Evolutionary conservation across 2,329 filamentous ascomycete species (phyloP).

Genomic region (Clonostachys rhizophaga): DNA sequence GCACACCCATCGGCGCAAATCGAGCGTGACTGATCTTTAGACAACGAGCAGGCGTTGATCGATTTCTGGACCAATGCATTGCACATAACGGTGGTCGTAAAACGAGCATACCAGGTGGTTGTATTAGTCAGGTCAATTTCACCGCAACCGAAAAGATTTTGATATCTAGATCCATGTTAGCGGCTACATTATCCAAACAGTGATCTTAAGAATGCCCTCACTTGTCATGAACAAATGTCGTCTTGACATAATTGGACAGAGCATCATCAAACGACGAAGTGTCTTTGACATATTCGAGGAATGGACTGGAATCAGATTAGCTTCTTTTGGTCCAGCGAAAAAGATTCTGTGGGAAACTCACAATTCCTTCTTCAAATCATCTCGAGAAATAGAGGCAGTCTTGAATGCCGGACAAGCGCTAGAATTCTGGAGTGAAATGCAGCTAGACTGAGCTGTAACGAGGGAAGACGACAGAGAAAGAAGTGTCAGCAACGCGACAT

Average conservation of each 20-base stretch:
- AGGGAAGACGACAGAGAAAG: slow-evolving; percentile 12
- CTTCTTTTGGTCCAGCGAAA: background rate
- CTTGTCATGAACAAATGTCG: background rate
- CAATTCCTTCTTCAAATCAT: slow-evolving; percentile 56
- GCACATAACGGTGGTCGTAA: slow-evolving; percentile 87
- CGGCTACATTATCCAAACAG: background rate
- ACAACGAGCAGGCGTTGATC: slow-evolving; percentile 61
- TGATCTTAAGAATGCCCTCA: background rate
- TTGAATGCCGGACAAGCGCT: slow-evolving; percentile 69
- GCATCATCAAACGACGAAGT: slow-evolving; percentile 73
- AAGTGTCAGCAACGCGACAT: too few species aligned
- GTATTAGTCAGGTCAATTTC: slow-evolving; percentile 74
- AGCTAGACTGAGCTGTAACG: slow-evolving; percentile 28
- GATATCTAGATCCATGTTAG: slow-evolving; percentile 56
- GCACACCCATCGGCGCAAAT: slow-evolving; percentile 89
- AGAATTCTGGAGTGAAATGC: slow-evolving; percentile 69
- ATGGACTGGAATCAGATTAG: slow-evolving; percentile 57
- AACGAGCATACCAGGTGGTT: slow-evolving; percentile 82
- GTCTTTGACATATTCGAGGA: slow-evolving; percentile 77
- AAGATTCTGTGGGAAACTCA: slow-evolving; percentile 33
- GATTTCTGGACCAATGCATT: slow-evolving; percentile 94
- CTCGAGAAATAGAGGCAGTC: slow-evolving; percentile 66
- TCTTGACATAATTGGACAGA: slow-evolving; percentile 62
- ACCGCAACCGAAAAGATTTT: slow-evolving; percentile 74
- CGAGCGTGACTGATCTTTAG: slow-evolving; percentile 60